Evolutionary conservation across 106 monocot genomes (phyloP).

Genomic region (Triglochin maritima): DNA sequence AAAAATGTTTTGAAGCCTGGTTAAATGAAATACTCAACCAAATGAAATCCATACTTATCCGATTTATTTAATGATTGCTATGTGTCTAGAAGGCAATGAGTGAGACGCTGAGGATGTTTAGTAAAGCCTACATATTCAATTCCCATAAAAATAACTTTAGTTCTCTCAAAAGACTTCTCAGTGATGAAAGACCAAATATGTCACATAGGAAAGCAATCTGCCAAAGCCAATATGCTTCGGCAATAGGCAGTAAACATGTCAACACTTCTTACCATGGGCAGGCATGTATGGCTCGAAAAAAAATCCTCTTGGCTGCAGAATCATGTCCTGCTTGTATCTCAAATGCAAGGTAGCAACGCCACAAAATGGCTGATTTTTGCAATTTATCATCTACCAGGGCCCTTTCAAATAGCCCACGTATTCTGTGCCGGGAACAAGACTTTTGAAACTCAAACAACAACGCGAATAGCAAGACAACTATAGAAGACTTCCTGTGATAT

Average conservation of each 20-base stretch:
- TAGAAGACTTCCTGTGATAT: conserved; percentile 55
- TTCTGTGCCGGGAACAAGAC: conserved; percentile 51
- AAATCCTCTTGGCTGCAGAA: conserved; percentile 57
- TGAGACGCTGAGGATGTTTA: no score
- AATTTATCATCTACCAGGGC: conserved; percentile 60
- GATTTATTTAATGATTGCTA: no score
- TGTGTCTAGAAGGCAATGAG: no score
- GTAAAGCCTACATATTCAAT: no score
- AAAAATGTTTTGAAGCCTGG: not conserved
- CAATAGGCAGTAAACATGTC: no score
- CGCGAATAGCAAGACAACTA: conserved; percentile 55
- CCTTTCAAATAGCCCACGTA: conserved; percentile 83
- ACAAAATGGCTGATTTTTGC: conserved; percentile 83
- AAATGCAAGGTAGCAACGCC: conserved; percentile 85
- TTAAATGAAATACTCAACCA: no score
- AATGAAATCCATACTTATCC: no score
- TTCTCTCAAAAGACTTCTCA: no score
- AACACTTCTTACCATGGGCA: conserved; percentile 70
- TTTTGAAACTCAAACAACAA: conserved; percentile 60
- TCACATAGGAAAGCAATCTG: no score
- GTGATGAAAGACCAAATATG: no score
- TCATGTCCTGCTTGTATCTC: conserved; percentile 40
- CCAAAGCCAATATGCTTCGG: no score
- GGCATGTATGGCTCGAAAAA: conserved; percentile 90
- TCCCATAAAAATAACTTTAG: no score